Evolutionary conservation across 106 monocot species (phyloP).

Genomic region (Dendrobium nobile): DNA sequence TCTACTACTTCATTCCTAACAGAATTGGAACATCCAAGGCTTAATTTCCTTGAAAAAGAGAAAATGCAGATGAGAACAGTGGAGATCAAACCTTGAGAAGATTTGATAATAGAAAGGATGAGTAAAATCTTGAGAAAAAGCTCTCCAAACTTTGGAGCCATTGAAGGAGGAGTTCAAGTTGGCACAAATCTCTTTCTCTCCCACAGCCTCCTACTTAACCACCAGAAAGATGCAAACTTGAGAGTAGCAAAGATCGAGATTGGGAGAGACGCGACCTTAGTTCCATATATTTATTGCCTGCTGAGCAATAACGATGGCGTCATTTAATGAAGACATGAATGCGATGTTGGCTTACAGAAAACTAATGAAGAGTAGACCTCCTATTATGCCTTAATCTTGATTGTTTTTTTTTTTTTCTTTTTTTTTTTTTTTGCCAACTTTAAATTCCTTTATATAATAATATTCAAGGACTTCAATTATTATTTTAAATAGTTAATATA

Average conservation of each 20-base stretch:
- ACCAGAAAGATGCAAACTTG: slow-evolving; percentile 1
- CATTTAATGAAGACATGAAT: slow-evolving; percentile 19
- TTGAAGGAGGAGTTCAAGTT: background rate
- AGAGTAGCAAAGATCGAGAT: background rate
- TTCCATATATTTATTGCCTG: background rate
- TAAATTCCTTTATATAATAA: too few relatives aligned
- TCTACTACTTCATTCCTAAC: too few relatives aligned
- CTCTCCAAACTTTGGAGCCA: slow-evolving; percentile 14
- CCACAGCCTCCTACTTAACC: background rate
- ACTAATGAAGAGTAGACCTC: too few relatives aligned
- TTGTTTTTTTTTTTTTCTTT: too few relatives aligned
- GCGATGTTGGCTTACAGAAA: background rate
- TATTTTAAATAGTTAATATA: too few relatives aligned
- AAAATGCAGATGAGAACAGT: background rate
- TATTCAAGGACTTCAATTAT: too few relatives aligned
- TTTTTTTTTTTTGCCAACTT: too few relatives aligned
- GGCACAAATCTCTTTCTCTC: background rate
- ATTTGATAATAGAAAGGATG: slow-evolving; percentile 21
- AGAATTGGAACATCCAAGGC: too few relatives aligned
- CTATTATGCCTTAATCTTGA: too few relatives aligned
- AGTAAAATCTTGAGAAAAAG: slow-evolving; percentile 33
- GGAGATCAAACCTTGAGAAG: slow-evolving; percentile 29
- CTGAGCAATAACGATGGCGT: background rate
- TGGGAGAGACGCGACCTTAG: background rate
- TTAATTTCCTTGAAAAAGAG: background rate